phyloP scores from a whole-genome alignment of 177 flowering plant species.

The Tripterygium wilfordii region DNA sequence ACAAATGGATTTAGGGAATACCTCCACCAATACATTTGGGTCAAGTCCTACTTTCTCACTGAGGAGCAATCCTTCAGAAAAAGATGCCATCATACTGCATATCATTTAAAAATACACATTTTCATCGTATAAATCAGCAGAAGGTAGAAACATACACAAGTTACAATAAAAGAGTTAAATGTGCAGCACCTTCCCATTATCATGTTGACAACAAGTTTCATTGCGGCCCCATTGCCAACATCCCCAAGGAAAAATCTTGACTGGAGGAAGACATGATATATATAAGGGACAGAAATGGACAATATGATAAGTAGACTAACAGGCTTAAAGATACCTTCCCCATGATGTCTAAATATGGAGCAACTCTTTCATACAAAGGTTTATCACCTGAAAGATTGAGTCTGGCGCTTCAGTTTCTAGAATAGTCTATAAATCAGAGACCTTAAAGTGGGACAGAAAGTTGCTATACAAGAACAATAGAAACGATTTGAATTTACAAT shows the following conservation, averaged over 20 bases:
- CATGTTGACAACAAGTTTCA: constrained; percentile 98
- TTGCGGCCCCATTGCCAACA: constrained; percentile 97
- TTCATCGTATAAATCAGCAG: not conserved
- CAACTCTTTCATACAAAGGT: constrained; percentile 60
- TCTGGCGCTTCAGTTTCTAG: constrained; percentile 6
- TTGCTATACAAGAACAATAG: no score
- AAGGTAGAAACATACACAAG: not conserved
- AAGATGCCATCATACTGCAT: constrained; percentile 95
- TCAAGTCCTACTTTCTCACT: constrained; percentile 87
- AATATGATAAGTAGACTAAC: not conserved
- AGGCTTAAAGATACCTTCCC: constrained; percentile 58
- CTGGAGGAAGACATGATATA: constrained; percentile 28
- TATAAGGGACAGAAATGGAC: not conserved
- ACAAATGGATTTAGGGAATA: constrained; percentile 14
- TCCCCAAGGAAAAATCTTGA: constrained; percentile 92
- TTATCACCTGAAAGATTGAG: constrained; percentile 63
- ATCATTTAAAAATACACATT: not conserved
- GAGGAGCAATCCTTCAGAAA: constrained; percentile 92
- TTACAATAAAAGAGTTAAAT: not conserved
- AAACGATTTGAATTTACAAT: no score
- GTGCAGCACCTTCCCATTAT: constrained; percentile 85
- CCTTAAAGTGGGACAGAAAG: no score
- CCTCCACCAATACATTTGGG: constrained; percentile 81
- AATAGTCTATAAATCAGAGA: no score
- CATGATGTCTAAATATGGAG: constrained; percentile 82